These are phyloP conservation scores for Russula brevipes DNA, from an alignment of 768 basidiomycete species.

Conservation along the genomic window DNA sequence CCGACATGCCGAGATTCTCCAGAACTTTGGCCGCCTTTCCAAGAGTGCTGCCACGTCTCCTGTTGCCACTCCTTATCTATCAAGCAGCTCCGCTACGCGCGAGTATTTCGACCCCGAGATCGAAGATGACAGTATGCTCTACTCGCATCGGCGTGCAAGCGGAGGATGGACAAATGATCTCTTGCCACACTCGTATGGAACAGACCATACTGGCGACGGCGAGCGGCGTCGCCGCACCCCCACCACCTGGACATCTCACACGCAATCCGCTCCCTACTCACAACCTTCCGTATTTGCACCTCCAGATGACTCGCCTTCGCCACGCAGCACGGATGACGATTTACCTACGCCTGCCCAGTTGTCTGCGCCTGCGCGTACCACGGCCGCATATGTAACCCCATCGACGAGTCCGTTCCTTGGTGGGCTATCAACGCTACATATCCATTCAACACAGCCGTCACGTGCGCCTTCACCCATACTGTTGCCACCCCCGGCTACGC, in stretches of 20 bases:
- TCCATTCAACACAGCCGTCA: conserved; percentile 64
- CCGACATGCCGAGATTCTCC: conserved; percentile 43
- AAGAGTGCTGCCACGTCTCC: conserved; percentile 24
- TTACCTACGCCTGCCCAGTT: conserved; percentile 32
- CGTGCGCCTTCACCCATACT: conserved; percentile 69
- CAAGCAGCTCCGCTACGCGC: conserved; percentile 1
- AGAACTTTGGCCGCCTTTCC: conserved; percentile 30
- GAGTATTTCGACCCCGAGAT: conserved; percentile 28
- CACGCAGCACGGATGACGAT: conserved; percentile 63
- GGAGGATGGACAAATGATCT: conserved; percentile 26
- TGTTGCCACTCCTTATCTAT: conserved; percentile 19
- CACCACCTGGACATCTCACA: conserved; percentile 10
- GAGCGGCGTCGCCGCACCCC: conserved; percentile 31
- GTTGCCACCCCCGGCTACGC: conserved; percentile 48
- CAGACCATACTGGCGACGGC: conserved; percentile 31
- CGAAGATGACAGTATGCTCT: conserved; percentile 43
- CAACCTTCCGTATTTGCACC: conserved; percentile 22
- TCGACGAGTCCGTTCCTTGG: conserved; percentile 79
- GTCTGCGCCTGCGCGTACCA: conserved; percentile 25
- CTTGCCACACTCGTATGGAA: conserved; percentile 30
- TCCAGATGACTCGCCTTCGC: conserved; percentile 60
- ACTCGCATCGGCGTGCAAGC: conserved; percentile 28
- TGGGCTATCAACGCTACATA: conserved; percentile 66
- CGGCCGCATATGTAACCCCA: conserved; percentile 45
- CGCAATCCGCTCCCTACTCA: conserved; percentile 34